Base-by-base conservation (phyloP, 169 alveolate genomes). In the Eimeria acervulina region DNA sequence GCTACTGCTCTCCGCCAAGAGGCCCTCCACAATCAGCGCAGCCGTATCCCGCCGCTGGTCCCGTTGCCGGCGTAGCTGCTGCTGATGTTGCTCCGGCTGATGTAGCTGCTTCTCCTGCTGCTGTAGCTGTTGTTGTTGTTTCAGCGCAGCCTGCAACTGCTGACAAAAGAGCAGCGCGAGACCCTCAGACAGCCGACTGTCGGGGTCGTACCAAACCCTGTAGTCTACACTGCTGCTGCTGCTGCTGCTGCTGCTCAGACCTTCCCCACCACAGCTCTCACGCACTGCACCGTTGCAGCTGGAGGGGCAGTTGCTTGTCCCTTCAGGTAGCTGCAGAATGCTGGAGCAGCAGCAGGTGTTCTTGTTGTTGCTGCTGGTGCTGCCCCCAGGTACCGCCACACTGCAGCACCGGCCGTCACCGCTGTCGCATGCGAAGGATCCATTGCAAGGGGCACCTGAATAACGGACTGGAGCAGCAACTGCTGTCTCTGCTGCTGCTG, bases 21-120 rank as follows among this genome's bases (percentile, higher is more conserved):
- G 66, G 19, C 88, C 88, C 17, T 78, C 88, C 28, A 78, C 88
- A 78, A 78, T 78, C 33, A 78, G 88, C 15, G 88, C 38, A 26
- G 88, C 51, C 66, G 88, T 78, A 44, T 78, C 88, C 61, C 17
- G 88, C 31, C 83, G 83, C 83, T 70, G 83, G 6, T 31, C 23
- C 0, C 83, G 17, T 51, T 70, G 83, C 31, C 47, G 44, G 7
- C n/a, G 23, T 4, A 28, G n/a, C 21, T 70, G 17, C 47, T 40
- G 55, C 88, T 36, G 63, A 28, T 40, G 19, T 12, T 5, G 12
- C 55, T 47, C 19, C 55, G 5, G 51, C 88, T 42, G 42, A 8
- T 31, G 84, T 19, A 31, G 55, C 84, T 72, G 84, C 23, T 31
- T 13, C 51, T 72, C 13, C 28, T 31, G 84, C 33, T 78, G 88